phyloP scores from a whole-genome alignment of 129 eudicot genomes.

The Saposhnikovia divaricata region DNA sequence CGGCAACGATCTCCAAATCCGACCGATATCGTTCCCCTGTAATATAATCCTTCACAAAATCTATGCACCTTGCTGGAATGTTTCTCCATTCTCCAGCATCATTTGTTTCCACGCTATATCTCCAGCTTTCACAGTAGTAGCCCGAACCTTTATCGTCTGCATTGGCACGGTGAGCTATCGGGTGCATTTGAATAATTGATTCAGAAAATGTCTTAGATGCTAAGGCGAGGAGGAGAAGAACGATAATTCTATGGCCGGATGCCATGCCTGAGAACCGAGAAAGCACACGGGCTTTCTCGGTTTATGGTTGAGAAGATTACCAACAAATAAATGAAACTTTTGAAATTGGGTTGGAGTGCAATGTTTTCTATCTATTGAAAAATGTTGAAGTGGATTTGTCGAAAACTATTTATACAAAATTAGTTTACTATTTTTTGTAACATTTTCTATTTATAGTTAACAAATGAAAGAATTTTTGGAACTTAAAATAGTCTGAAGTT shows the following conservation, averaged over 20 bases:
- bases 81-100: conserved; percentile 49
- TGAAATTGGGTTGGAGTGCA: neutral
- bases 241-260: conserved; percentile 23
- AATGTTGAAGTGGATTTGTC: neutral
- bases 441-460: neutral
- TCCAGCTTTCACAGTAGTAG: conserved; percentile 69
- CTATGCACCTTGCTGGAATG: conserved; percentile 47
- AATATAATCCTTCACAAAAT: conserved; percentile 50
- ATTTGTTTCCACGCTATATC: conserved; percentile 61
- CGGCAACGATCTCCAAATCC: conserved; percentile 55
- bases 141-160: neutral
- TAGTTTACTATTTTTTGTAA: neutral
- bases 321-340: neutral
- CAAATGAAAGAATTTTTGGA: neutral
- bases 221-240: conserved; percentile 28
- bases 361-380: neutral
- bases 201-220: conserved; percentile 19
- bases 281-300: conserved; percentile 9
- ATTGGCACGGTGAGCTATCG: conserved; percentile 8
- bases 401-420: neutral
- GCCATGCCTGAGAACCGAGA: conserved; percentile 30
- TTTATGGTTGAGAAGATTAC: neutral
- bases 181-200: conserved; percentile 30
- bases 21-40: conserved; percentile 43
- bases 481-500: neutral